Evolutionary conservation across 129 eudicot species (phyloP).

Genomic region (Flaveria sonorensis): DNA sequence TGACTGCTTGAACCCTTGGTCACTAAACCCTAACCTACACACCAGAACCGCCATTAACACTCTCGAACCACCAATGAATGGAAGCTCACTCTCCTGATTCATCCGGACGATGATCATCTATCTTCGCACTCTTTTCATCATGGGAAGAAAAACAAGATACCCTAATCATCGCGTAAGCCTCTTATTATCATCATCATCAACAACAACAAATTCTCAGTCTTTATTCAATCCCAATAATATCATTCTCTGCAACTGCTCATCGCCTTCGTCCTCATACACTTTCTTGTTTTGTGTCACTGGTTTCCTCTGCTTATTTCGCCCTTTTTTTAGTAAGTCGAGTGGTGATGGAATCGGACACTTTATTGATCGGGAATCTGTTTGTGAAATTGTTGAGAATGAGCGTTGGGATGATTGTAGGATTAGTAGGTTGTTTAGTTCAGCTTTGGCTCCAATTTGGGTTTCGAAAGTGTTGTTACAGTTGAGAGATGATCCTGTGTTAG

Average conservation of each 20-base stretch:
- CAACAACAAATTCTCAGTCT: slow-evolving; percentile 18
- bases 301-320: slow-evolving; percentile 47
- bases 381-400: slow-evolving; percentile 55
- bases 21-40: slow-evolving; percentile 43
- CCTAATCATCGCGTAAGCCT: slow-evolving; percentile 49
- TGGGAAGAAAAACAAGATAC: slow-evolving; percentile 51
- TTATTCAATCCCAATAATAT: slow-evolving; percentile 1
- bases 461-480: slow-evolving; percentile 52
- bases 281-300: slow-evolving; percentile 46
- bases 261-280: slow-evolving; percentile 30
- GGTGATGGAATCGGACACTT: slow-evolving; percentile 31
- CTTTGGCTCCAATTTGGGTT: slow-evolving; percentile 63
- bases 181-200: slow-evolving; percentile 32
- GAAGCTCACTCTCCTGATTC: slow-evolving; percentile 26
- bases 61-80: slow-evolving; percentile 30
- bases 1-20: slow-evolving; percentile 46
- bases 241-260: slow-evolving; percentile 10
- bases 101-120: slow-evolving; percentile 57
- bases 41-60: slow-evolving; percentile 21
- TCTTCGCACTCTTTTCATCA: slow-evolving; percentile 50
- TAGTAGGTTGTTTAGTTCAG: slow-evolving; percentile 49
- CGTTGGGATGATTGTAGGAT: slow-evolving; percentile 77
- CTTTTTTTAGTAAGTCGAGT: slow-evolving; percentile 40
- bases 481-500: slow-evolving; percentile 66
- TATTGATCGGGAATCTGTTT: slow-evolving; percentile 44